Base-by-base conservation (phyloP, 164 flowering plant genomes). In the Sedum album region DNA sequence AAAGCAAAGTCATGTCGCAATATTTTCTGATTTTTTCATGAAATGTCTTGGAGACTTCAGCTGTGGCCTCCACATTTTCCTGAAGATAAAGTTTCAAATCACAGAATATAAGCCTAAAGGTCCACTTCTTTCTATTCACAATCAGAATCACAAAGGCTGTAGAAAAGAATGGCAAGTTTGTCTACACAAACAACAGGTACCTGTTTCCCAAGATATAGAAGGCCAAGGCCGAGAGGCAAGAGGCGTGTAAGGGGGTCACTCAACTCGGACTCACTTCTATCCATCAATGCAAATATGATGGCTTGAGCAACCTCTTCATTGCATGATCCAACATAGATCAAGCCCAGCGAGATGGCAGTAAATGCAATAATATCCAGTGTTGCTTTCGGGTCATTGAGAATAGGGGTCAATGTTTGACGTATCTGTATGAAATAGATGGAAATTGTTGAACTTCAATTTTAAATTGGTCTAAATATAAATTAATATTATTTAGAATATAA, bases 151-250 rank as follows among this genome's bases (percentile, higher is more conserved):
- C 4, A 10, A n/a, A 17, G 23, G 55, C 55, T 15, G 17, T 18
- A 51, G 6, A 21, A 53, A 64, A 41, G 25, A 13, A 11, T 5
- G 28, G n/a, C 10, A 64, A 7, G 38, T 35, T 20, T 36, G 44
- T 11, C 23, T 0, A 25, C 20, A 2, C 28, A 26, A 26, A 69
- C 48, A 31, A 21, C 1, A 68, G 5, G 66, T 79, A 90, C 99
- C 97, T 92, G 97, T 84, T 92, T 95, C 66, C 99, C 99, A 68
- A 95, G 91, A 77, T 88, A 92, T 9, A 95, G 81, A 72, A 95
- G 90, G 69, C 99, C 99, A 72, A 92, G 95, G 9, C 91, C 97
- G 42, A 95, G 86, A 61, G 93, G 88, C 69, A 95, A 75, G 69
- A 95, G 80, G 21, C 95, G 86, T 42, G 82, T 80, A 23, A 92